Base-by-base conservation (phyloP, 2,329 filamentous ascomycete genomes). In the Cylindrodendrum hubeiense region DNA sequence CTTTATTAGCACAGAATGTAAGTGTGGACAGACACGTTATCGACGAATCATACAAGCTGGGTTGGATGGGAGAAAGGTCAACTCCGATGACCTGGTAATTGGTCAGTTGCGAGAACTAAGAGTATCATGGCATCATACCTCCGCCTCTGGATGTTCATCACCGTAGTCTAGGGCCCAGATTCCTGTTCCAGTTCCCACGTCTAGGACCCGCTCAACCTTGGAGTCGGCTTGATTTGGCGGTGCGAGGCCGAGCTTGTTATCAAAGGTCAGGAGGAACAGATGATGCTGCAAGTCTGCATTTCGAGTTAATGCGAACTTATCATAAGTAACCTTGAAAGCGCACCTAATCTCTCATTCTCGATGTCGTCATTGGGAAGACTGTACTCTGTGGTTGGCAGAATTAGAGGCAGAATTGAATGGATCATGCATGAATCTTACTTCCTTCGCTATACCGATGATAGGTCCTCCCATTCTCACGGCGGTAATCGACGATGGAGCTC, bases 261-360 rank as follows among this genome's bases (percentile, higher is more conserved):
- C 58, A 13, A 68, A 66, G 2, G 67, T 68, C 19, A 68, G 57
- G 0, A 53, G 19, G 15, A 68, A 63, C 0, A 68, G 19, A 17
- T 68, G 66, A 66, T 68, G 67, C 4, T 68, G 67, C 5, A 68
- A 22, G 41, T 68, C 67, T 68, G 22, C n/a, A n/a, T n/a, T n/a
- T n/a, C n/a, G n/a, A n/a, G n/a, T n/a, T n/a, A n/a, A n/a, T n/a
- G n/a, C n/a, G n/a, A n/a, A n/a, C n/a, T n/a, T n/a, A n/a, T n/a
- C n/a, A n/a, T n/a, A n/a, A n/a, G n/a, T n/a, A n/a, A n/a, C n/a
- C n/a, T n/a, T n/a, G n/a, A n/a, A n/a, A n/a, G n/a, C n/a, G n/a
- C n/a, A n/a, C n/a, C n/a, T n/a, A n/a, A n/a, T n/a, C n/a, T n/a
- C n/a, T n/a, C n/a, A n/a, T n/a, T n/a, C n/a, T n/a, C n/a, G n/a